Evolutionary conservation across 352 stramenopile genomes (phyloP).

Genomic region (Phytopythium mirpurense): DNA sequence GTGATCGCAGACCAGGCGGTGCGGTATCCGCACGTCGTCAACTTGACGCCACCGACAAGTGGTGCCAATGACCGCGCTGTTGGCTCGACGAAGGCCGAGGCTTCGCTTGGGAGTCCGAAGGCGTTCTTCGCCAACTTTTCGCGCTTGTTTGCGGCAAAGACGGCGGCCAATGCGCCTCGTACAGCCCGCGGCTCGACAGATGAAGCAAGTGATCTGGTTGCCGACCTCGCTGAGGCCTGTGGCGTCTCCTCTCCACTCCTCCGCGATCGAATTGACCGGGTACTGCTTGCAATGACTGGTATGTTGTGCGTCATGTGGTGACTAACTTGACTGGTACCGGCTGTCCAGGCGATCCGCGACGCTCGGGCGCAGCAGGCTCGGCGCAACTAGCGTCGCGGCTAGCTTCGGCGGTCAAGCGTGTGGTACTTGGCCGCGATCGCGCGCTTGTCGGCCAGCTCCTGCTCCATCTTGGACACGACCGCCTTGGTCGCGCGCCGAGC

Average conservation of each 20-base stretch:
- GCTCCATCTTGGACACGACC: slow-evolving; percentile 47
- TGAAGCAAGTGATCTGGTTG: not conserved
- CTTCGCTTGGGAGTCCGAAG: slow-evolving; percentile 2
- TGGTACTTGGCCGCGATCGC: slow-evolving; percentile 43
- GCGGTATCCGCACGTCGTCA: slow-evolving; percentile 10
- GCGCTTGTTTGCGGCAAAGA: not conserved
- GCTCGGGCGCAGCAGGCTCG: not conserved
- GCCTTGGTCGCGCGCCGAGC: slow-evolving; percentile 40
- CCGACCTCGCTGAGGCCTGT: not conserved
- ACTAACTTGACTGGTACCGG: too few species aligned
- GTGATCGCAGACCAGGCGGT: slow-evolving; percentile 15
- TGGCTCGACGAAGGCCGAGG: not conserved
- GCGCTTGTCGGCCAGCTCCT: slow-evolving; percentile 37
- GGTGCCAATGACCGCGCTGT: not conserved
- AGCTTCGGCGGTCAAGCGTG: slow-evolving; percentile 29
- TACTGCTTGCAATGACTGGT: too few species aligned
- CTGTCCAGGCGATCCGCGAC: not conserved
- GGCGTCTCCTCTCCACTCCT: not conserved
- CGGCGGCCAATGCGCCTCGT: not conserved
- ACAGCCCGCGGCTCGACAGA: too few species aligned
- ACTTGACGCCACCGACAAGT: not conserved
- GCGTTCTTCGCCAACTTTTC: slow-evolving; percentile 5
- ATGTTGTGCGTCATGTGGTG: too few species aligned
- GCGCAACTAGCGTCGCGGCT: not conserved
- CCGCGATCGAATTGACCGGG: not conserved